Base-by-base conservation (phyloP, 2,329 filamentous ascomycete genomes). In the Fusarium sp. region DNA sequence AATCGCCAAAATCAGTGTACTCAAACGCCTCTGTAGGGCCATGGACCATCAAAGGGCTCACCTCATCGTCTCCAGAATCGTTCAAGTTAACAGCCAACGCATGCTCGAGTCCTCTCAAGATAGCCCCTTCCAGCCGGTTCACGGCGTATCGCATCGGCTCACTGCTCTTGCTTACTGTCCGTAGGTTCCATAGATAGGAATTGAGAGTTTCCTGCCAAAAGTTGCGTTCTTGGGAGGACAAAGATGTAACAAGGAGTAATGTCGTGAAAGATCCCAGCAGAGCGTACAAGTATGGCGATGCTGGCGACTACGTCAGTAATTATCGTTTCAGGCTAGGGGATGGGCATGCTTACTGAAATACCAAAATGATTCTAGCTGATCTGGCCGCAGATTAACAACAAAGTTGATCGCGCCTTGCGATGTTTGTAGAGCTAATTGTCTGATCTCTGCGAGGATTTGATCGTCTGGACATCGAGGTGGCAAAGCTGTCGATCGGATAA, bases 331-430 rank as follows among this genome's bases (percentile, higher is more conserved):
- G 22, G 3, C 7, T 24, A 6, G 26, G 26, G 9, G 26, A 28
- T 28, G 26, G 26, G 9, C 26, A 10, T 6, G 26, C 26, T 28
- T 28, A 28, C 26, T 76, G 50, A 76, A 76, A 63, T 81, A 81
- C 80, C 80, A 82, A 34, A 82, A 82, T 15, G 78, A 78, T 36
- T 80, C 78, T 13, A 82, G 72, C 39, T 82, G 80, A 43, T 82
- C 79, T 2, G 79, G 78, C 10, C 74, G 72, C 36, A 77, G 42
- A 18, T 52, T 72, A 18, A 63, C 79, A 3, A 81, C 77, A 42
- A 82, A 80, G 17, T 75, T 74, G 62, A 76, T 75, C n/a, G 79
- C 79, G 40, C 63, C 72, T 52, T 78, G 77, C 5, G 75, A 74
- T 13, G 75, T 75, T 45, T 78, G 75, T 1, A 78, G 69, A 3